Base-by-base conservation (phyloP, 129 eudicot genomes). In the Flaveria brownii region DNA sequence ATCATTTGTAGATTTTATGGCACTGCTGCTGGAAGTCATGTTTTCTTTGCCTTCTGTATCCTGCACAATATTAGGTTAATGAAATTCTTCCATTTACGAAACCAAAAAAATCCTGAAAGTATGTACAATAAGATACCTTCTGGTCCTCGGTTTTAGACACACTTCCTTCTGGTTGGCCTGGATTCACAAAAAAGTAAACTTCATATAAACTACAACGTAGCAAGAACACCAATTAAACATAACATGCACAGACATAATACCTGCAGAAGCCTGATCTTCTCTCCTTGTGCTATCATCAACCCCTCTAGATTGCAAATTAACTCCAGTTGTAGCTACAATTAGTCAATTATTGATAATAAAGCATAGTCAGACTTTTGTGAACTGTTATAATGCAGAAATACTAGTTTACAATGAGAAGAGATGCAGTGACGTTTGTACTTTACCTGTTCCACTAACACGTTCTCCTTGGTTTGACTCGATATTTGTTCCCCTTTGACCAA, bases 401-500 rank as follows among this genome's bases (percentile, higher is more conserved):
- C 79, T 65, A 30, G 82, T 78, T 69, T 68, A 71, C 18, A 55
- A 13, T 13, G 88, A 83, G 50, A 73, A 73, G 87, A 78, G 17
- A 87, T 46, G 89, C 80, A 42, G 62, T 66, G 47, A 81, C 46
- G 65, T 87, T 86, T 5, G 41, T 36, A 36, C 41, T 36, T 36
- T 36, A 78, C 87, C 93, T 83, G 76, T 70, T 71, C 73, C 86
- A 68, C 72, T 81, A 43, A 16, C 81, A 49, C 68, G 70, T 46
- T 77, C 88, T 57, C 84, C 90, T 73, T 74, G 91, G 57, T 80
- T 68, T 77, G 82, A 86, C 33, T 87, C 97, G 49, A 68, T 91
- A 75, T 78, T 88, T 61, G 84, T 76, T 74, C 88, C 78, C 80
- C 99, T 83, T 25, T 82, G 71, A 69, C 92, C 92, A n/a, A 84